phyloP scores from a whole-genome alignment of 2,329 filamentous ascomycete genomes.

The Penicillium brasilianum region DNA sequence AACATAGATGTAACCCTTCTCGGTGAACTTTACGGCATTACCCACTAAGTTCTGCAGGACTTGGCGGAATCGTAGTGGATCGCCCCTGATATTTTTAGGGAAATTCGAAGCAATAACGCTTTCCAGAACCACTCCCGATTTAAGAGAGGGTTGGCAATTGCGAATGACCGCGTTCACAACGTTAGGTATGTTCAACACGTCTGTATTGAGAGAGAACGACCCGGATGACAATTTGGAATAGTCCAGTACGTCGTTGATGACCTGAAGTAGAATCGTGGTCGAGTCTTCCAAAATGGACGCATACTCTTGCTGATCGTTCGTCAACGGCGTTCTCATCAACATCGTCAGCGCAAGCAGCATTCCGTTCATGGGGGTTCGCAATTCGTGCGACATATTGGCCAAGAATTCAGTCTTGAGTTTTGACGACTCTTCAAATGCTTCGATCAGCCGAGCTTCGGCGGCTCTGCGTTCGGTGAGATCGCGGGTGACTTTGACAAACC shows the following conservation, averaged over 20 bases:
- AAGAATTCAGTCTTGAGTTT: constrained; percentile 66
- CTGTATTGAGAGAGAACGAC: constrained; percentile 62
- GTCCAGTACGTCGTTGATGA: constrained; percentile 71
- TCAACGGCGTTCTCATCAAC: constrained; percentile 60
- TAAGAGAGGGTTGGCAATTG: constrained; percentile 54
- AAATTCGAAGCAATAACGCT: constrained; percentile 53
- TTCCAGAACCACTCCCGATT: constrained; percentile 54
- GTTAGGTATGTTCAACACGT: constrained; percentile 56
- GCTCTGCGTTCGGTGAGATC: constrained; percentile 62
- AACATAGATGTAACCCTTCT: constrained; percentile 58
- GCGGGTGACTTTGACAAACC: constrained; percentile 64
- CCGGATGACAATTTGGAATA: constrained; percentile 67
- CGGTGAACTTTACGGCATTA: constrained; percentile 68
- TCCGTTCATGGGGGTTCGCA: constrained; percentile 68
- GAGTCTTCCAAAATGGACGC: constrained; percentile 65
- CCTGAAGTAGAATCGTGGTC: constrained; percentile 61
- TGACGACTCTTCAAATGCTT: constrained; percentile 66
- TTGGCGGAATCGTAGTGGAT: constrained; percentile 65
- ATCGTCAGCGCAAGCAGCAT: constrained; percentile 65
- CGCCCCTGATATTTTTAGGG: constrained; percentile 58
- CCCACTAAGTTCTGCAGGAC: constrained; percentile 66
- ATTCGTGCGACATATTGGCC: constrained; percentile 68
- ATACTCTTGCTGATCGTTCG: constrained; percentile 61
- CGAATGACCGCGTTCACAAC: constrained; percentile 57
- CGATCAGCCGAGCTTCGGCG: constrained; percentile 60